phyloP scores from a whole-genome alignment of 495 filamentous ascomycete species.

The Penicillium lagena region DNA sequence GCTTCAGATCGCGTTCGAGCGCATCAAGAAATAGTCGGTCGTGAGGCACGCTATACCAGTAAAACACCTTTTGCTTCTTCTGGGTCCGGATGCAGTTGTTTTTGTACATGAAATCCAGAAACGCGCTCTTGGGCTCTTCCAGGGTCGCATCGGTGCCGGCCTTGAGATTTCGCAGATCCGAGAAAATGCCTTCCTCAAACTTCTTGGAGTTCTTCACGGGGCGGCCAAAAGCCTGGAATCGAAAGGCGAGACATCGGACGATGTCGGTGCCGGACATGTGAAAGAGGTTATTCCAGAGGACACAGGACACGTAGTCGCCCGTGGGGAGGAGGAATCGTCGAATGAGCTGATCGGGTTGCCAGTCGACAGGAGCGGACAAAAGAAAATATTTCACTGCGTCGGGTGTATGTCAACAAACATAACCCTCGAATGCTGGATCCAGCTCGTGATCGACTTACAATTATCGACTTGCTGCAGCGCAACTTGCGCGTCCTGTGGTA shows the following conservation, averaged over 20 bases:
- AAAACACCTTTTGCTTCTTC: conserved; percentile 99
- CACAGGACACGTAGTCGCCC: conserved; percentile 97
- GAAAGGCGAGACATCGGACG: conserved; percentile 94
- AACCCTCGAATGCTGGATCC: neutral
- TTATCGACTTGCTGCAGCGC: conserved; percentile 98
- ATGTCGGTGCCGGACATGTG: conserved; percentile 99
- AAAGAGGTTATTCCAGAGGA: conserved; percentile 98
- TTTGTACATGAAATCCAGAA: conserved; percentile 98
- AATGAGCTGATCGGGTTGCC: conserved; percentile 94
- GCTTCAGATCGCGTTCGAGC: conserved; percentile 92
- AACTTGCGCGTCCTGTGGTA: conserved; percentile 94
- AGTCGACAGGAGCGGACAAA: conserved; percentile 96
- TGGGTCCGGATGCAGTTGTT: conserved; percentile 99
- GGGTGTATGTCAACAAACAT: conserved; percentile 8
- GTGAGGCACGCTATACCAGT: conserved; percentile 99
- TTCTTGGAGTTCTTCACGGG: conserved; percentile 99
- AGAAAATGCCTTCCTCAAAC: conserved; percentile 99
- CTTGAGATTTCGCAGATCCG: conserved; percentile 95
- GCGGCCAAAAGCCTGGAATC: conserved; percentile 96
- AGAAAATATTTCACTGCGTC: conserved; percentile 95
- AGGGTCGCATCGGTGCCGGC: conserved; percentile 98
- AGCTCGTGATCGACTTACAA: conserved; percentile 53
- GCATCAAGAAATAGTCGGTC: conserved; percentile 97
- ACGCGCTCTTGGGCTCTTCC: conserved; percentile 96
- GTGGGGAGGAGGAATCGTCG: conserved; percentile 91